Base-by-base conservation (phyloP, 176 grass and related monocot genomes). In the Urochloa ruziziensis region DNA sequence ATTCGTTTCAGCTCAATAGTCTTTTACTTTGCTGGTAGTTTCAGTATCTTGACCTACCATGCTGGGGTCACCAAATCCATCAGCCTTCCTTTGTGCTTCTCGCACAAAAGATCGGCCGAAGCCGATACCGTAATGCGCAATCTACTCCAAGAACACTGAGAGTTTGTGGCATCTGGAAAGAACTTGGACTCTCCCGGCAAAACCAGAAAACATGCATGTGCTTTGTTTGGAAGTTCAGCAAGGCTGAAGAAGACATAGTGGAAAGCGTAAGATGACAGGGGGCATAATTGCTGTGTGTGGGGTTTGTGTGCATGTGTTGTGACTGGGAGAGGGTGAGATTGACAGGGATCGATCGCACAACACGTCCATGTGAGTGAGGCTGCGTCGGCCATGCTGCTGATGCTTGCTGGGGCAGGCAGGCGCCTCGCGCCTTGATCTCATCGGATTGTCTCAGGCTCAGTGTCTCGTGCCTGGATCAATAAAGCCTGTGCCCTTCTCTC, bases 381-480 rank as follows among this genome's bases (percentile, higher is more conserved):
- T 62, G 59, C 65, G 35, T 19, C 64, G 35, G 64, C 54, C 33
- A 39, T 67, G 61, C 59, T 29, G 59, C 59, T 30, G 59, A 62
- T 28, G 37, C 36, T 62, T 82, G 85, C 62, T 67, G 61, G 51
- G 27, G 40, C 24, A 70, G 52, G 13, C 62, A 77, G 52, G 13
- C 62, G 70, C 19, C 43, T n/a, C 75, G 30, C 30, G 39, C 37
- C 67, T 25, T 61, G 29, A 13, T 57, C 67, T 62, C 23, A 44
- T 25, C 37, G 8, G 4, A 43, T 64, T 11, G 48, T 87, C 76
- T 68, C 70, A 76, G 70, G 29, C n/a, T 70, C 63, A 40, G 3
- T 67, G 64, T n/a, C 64, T 67, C 10, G 10, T 68, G 65, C 9
- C 19, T 39, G 3, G 21, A 67, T 33, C 27, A 16, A 34, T 4